Evolutionary conservation across 1,284 basidiomycete species (phyloP), one percentile per base, ranked within the genome.

Genomic region (Boletus calvinii): DNA sequence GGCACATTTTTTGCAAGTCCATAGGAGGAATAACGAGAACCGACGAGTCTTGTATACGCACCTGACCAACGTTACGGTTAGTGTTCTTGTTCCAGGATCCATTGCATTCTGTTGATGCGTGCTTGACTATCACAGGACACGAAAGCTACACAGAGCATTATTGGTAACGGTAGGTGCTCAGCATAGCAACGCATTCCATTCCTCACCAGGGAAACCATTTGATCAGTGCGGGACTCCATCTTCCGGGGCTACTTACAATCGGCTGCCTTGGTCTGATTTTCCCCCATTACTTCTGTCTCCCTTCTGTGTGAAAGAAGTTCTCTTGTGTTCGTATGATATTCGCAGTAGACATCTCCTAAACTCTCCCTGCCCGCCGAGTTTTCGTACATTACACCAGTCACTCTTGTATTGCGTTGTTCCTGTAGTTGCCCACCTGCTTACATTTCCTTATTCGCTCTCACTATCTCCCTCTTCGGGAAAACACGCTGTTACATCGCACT

Each of bases 1-100:
- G 8, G 85, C 88, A 18, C 90, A 92, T 60, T 91, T 91, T 70
- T 72, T 88, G 48, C 88, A 91, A 64, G 87, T 89, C 10, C 88
- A 91, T 65, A 76, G 85, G 58, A 78, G 79, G 58, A 90, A 87
- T 56, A 90, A 90, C 60, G 85, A 89, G 63, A 87, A 84, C 62
- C 79, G 83, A 46, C 80, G 87, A 42, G 87, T 89, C 17, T 70
- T 91, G 4, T 91, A 90, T 62, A 87, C 86, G 13, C 87, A 90
- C 65, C 76, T 90, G 60, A 90, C 87, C 8, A 90, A 82, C 59
- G 88, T 88, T 30, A 87, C 89, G 53, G 86, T 89, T 68, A 51
- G 84, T 77, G 36, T 32, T 37, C 42, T 45, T n/a, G 22, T 44
- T 35, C 17, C 35, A 29, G 36, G 20, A 46, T 34, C 18, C 31